Percentiles rank a stretch among this genome's conserved stretches.
These are phyloP conservation scores for Cercospora zeae-maydis DNA, from an alignment of 2,329 filamentous ascomycete species.

Conservation along the genomic window DNA sequence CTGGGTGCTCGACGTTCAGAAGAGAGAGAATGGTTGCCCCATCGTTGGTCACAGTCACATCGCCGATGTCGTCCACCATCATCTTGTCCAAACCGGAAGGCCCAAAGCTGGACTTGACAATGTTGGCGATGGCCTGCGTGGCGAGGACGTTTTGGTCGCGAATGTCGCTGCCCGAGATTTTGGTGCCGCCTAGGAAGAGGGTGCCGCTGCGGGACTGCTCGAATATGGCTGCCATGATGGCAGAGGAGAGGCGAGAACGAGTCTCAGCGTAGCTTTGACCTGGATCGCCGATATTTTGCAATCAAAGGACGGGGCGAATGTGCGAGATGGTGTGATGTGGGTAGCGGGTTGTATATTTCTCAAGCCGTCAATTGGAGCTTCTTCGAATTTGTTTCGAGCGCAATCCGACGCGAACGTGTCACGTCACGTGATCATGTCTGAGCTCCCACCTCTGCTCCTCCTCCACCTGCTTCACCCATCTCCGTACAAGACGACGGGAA, in stretches of 20 bases:
- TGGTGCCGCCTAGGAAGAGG: conserved; percentile 92
- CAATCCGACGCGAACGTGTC: conserved; percentile 2
- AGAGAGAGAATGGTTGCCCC: conserved; percentile 93
- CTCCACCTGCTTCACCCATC: too few relatives aligned
- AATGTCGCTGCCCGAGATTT: conserved; percentile 95
- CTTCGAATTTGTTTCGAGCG: conserved; percentile 6
- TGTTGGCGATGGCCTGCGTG: conserved; percentile 95
- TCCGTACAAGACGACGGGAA: too few relatives aligned
- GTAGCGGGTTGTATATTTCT: not conserved
- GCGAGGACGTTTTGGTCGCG: conserved; percentile 96
- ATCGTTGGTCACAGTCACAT: conserved; percentile 98
- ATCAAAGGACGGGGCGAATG: not conserved
- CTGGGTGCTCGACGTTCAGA: conserved; percentile 95
- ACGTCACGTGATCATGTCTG: not conserved
- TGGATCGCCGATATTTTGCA: not conserved
- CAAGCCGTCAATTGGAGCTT: not conserved
- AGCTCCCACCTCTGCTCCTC: not conserved
- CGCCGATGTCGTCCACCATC: conserved; percentile 99
- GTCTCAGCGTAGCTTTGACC: not conserved
- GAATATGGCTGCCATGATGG: conserved; percentile 85
- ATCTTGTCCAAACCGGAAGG: conserved; percentile 98
- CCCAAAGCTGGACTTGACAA: conserved; percentile 97
- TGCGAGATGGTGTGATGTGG: not conserved
- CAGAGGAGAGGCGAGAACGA: not conserved
- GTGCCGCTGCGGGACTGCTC: conserved; percentile 94